Conservation (phyloP, 805 yeast species). For the Starmerella cellae region DNA sequence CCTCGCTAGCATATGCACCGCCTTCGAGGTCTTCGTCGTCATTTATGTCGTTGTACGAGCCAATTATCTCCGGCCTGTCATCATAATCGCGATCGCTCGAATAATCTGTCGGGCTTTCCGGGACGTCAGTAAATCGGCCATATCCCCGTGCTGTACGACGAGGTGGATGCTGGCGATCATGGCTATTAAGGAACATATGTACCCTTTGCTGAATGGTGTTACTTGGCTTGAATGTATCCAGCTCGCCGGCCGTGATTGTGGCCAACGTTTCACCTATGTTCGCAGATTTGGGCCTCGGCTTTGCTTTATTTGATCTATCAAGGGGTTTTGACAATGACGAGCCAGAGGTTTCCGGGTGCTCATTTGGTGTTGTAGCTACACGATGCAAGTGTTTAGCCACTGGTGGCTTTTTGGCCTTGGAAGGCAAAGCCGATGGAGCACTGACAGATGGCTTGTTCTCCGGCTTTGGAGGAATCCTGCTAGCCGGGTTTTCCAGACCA, state of each 20-base stretch:
- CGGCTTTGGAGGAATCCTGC: too few relatives aligned
- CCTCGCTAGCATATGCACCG: neutral
- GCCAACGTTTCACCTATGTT: conserved; percentile 8
- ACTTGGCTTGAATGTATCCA: conserved; percentile 18
- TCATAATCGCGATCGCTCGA: neutral
- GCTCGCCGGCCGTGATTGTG: conserved; percentile 3
- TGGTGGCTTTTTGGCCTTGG: too few relatives aligned
- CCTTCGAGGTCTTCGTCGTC: neutral
- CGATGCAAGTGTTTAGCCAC: too few relatives aligned
- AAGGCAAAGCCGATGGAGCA: too few relatives aligned
- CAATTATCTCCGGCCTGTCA: too few relatives aligned
- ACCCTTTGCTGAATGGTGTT: conserved; percentile 30
- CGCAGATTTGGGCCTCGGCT: conserved; percentile 17
- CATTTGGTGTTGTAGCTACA: too few relatives aligned
- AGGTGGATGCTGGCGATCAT: conserved; percentile 31
- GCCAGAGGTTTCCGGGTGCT: too few relatives aligned
- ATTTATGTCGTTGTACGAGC: neutral
- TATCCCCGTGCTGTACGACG: conserved; percentile 65
- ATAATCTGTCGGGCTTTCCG: neutral
- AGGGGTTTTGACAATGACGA: too few relatives aligned
- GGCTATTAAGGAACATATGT: conserved; percentile 23
- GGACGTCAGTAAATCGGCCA: conserved; percentile 51
- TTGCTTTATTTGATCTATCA: neutral
- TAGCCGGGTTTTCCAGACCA: too few relatives aligned
- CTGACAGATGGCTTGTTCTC: too few relatives aligned